Evolutionary conservation across 1,284 basidiomycete species (phyloP), one percentile per base, ranked within the genome.

Genomic region (Cryptococcus amylolentus): DNA sequence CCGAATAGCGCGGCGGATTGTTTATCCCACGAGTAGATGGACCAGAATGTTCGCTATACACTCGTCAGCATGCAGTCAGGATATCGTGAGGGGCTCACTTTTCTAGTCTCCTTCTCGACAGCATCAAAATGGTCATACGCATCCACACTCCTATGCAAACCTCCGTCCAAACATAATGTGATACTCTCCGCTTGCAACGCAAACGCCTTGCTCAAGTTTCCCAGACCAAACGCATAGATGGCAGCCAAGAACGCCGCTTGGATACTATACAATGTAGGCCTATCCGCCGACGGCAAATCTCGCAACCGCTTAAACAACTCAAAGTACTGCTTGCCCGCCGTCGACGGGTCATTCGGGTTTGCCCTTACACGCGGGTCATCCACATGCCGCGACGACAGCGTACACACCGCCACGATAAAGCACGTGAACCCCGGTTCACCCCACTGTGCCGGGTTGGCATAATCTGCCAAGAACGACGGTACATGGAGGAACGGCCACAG

Each of bases 11-110:
- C 88, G 2, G 75, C 75, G 7, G 73, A 75, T 68, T 91, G 90
- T 76, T 93, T 93, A 75, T 93, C 91, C 91, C 91, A 93, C 44
- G 90, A 82, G 75, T 93, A 94, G 26, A 93, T 89, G 59, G 88
- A 89, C 90, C 90, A 94, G 76, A 93, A 94, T 0, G 91, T 93
- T 61, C 91, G 84, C 75, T 75, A 39, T 13, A n/a, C 6, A 26
- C 14, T 26, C 12, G 45, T 46, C 20, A 46, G 27, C 45, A 23
- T 3, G 23, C 23, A 23, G 23, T n/a, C 23, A 20, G 37, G 5
- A 20, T 27, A 4, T 41, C 47, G 10, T 28, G 10, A 5, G 6
- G 10, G 35, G 61, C 68, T 62, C 50, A 73, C 72, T 61, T 91
- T 91, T 55, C 91, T 83, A 18, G 91, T 85, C 73, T 93, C 89